Evolutionary conservation across 129 eudicot genomes (phyloP), one percentile per base, ranked within the genome.

Genomic region (Ambrosia trifida): DNA sequence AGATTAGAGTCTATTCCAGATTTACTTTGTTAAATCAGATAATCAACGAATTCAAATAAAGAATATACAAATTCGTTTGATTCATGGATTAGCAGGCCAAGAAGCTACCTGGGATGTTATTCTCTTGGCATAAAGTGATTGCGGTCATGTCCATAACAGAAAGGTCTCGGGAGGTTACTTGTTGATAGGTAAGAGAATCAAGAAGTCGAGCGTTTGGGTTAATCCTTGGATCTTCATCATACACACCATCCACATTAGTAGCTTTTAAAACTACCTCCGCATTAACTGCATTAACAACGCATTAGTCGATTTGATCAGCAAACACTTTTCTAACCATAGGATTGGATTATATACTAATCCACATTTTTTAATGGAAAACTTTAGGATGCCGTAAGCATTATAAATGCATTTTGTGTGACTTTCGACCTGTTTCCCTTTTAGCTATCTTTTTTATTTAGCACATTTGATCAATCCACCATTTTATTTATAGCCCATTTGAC

Each of bases 261-360:
- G 99, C 99, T 79, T 95, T 95, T 80, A 95, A 79, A 79, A 95
- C 90, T 43, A 95, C 99, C 81, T 95, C 99, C 11, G 99, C 99
- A 72, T 90, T 95, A 84, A 95, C 99, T 94, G 79, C 68, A 76
- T 43, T 13, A 54, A 14, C 64, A 19, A 19, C 30, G 36, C 57
- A 73, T 31, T 40, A 40, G 44, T 40, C 1, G 0, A 40, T 40
- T 40, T 40, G 44, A 40, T 9, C 43, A 2, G 2, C 43, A 38
- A 38, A 38, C 43, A 38, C 43, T 38, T 38, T 24, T 24, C 28
- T 24, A 24, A 24, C 28, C 28, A 24, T 24, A 24, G 28, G 28
- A 11, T 10, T 11, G 28, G 28, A 11, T 10, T 11, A 45, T 45
- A 45, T 11, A 45, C 50, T 45, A 45, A 45, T 45, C 0, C 12